Conservation (phyloP, 768 basidiomycete genomes). For the Termitomyces eurrhizus region DNA sequence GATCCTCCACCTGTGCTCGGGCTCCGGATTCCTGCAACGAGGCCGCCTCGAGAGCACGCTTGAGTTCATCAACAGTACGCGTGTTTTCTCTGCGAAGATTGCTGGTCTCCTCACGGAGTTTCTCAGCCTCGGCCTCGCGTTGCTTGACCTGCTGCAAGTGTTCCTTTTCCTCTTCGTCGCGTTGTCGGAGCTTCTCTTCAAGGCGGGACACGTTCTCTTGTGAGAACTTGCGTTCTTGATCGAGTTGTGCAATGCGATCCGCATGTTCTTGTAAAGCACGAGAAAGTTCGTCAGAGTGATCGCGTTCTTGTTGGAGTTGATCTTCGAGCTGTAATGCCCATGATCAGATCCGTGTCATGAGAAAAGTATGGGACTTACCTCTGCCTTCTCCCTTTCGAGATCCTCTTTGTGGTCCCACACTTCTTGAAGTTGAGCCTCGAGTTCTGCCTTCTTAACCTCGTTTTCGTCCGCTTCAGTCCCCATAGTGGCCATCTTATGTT, state of each 20-base stretch:
- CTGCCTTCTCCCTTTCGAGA: slow-evolving; percentile 51
- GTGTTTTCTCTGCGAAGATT: slow-evolving; percentile 52
- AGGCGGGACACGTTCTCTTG: slow-evolving; percentile 52
- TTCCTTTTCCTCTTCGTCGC: slow-evolving; percentile 53
- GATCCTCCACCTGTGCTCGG: slow-evolving; percentile 42
- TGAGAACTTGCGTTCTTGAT: slow-evolving; percentile 53
- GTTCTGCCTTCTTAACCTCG: slow-evolving; percentile 51
- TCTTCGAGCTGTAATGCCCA: slow-evolving; percentile 41
- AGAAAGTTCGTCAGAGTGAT: slow-evolving; percentile 44
- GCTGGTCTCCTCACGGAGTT: slow-evolving; percentile 51
- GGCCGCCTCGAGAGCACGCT: slow-evolving; percentile 41
- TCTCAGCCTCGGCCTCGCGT: slow-evolving; percentile 49
- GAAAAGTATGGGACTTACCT: slow-evolving; percentile 34
- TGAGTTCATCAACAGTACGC: slow-evolving; percentile 46
- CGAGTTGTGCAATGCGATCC: slow-evolving; percentile 44
- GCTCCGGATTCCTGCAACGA: slow-evolving; percentile 43
- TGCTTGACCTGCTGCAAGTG: slow-evolving; percentile 42
- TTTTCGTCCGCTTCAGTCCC: slow-evolving; percentile 54
- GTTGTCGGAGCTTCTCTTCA: slow-evolving; percentile 52
- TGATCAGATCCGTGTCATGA: not conserved
- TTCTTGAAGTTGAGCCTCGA: slow-evolving; percentile 55
- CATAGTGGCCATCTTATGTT: slow-evolving; percentile 39
- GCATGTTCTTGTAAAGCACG: slow-evolving; percentile 50
- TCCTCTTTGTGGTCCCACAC: slow-evolving; percentile 47
- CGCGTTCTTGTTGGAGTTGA: slow-evolving; percentile 49